Conservation (phyloP, 441 rosid genomes). For the Populus hybrid region DNA sequence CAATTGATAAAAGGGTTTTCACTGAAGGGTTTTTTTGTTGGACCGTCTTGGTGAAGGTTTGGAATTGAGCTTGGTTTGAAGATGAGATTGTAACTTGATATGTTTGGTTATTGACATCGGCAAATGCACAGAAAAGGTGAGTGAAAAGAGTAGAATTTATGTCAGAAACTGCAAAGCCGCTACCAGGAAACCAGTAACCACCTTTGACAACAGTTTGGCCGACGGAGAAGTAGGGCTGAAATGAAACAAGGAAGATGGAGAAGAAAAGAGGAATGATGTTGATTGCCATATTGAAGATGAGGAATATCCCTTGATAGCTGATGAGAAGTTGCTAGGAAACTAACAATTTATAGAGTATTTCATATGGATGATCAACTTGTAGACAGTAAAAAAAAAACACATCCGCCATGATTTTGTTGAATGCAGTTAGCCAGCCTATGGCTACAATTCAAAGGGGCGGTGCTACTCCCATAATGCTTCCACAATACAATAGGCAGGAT, state of each 20-base stretch:
- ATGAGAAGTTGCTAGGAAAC: not conserved
- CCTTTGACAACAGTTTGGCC: conserved; percentile 31
- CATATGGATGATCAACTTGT: not conserved
- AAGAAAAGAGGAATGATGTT: conserved; percentile 5
- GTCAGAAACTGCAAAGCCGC: conserved; percentile 26
- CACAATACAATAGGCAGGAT: not conserved
- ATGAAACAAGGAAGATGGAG: conserved; percentile 1
- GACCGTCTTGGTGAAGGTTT: conserved; percentile 32
- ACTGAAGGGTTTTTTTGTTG: conserved; percentile 32
- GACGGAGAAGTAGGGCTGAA: conserved; percentile 17
- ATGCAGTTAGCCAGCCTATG: not conserved
- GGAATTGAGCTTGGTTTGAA: conserved; percentile 25
- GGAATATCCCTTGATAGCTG: not conserved
- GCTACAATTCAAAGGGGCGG: not conserved
- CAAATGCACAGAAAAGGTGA: conserved; percentile 46
- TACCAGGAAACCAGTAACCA: conserved; percentile 37
- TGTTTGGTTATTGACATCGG: conserved; percentile 26
- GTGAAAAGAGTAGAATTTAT: conserved; percentile 46
- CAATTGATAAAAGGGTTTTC: conserved; percentile 43
- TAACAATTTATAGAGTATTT: not conserved
- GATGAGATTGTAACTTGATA: conserved; percentile 30
- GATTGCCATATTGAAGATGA: conserved; percentile 23
- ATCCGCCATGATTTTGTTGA: not conserved
- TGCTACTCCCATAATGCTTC: not conserved
- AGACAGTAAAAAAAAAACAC: too few relatives aligned